Evolutionary conservation across 805 yeast genomes (phyloP).

Genomic region (Monosporozyma siamensis): DNA sequence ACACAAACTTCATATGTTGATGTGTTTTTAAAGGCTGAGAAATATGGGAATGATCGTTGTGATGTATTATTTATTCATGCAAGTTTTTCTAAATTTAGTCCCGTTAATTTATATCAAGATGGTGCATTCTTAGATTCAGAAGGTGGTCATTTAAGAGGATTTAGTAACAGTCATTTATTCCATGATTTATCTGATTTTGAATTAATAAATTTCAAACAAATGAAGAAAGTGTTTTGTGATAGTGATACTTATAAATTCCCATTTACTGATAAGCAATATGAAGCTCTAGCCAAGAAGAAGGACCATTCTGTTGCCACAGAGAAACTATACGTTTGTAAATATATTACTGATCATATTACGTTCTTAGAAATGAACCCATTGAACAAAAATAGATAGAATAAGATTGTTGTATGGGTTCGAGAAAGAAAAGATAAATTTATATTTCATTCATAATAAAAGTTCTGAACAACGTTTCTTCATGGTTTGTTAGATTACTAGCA

Average conservation of each 20-base stretch:
- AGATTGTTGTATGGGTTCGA: not conserved
- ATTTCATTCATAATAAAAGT: too few relatives aligned
- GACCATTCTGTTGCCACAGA: not conserved
- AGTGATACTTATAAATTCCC: conserved; percentile 11
- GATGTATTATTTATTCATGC: conserved; percentile 32
- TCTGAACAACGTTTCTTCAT: too few relatives aligned
- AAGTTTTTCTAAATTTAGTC: conserved; percentile 32
- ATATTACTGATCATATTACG: conserved; percentile 12
- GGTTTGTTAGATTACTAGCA: too few relatives aligned
- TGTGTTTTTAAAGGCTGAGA: not conserved
- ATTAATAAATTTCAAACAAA: conserved; percentile 14
- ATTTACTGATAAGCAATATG: conserved; percentile 7
- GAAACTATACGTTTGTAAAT: conserved; percentile 13
- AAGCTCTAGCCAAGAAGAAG: not conserved
- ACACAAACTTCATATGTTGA: not conserved
- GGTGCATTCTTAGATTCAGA: conserved; percentile 11
- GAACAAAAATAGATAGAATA: not conserved
- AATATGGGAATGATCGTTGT: conserved; percentile 5
- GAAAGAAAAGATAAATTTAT: too few relatives aligned
- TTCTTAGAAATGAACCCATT: conserved; percentile 10
- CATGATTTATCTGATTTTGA: conserved; percentile 22
- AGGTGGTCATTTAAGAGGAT: conserved; percentile 23
- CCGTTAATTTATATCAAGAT: conserved; percentile 19
- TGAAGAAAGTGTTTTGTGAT: conserved; percentile 15
- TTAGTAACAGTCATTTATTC: conserved; percentile 7